Evolutionary conservation across 139 green algal genomes (phyloP), one percentile per base, ranked within the genome.

Genomic region (Coccomyxa sp.): DNA sequence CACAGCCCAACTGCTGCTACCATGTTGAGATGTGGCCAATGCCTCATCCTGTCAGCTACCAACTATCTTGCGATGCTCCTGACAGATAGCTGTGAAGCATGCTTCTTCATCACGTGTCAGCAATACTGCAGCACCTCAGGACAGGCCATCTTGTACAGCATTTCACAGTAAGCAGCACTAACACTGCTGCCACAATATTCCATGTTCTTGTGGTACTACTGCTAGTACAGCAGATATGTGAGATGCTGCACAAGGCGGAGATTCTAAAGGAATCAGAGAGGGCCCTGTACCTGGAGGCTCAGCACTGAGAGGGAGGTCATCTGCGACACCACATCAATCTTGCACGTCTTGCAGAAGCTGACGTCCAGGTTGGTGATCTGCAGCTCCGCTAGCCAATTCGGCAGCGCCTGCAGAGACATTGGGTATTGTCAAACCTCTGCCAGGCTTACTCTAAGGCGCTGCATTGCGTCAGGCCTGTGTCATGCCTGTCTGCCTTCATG

Each of bases 251-350:
- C 44, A 58, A 14, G 12, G 14, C 12, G 44, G 44, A 64, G 18
- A 64, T 64, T 18, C 50, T 27, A 10, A 58, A 58, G 14, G 8
- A 41, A 40, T 40, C 70, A 40, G 7, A 7, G 18, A 75, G 37
- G 31, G 70, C 4, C 1, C 16, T 75, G 36, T 69, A 86, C 87
- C 84, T 89, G 86, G 37, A 89, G 79, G 5, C 81, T 81, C 38
- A 92, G 84, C 73, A 81, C 84, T 0, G 84, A 34, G 27, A 91
- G 81, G 82, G 78, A 68, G 14, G 83, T 88, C 39, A 88, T 37
- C 12, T 29, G 16, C 6, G 82, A 37, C 14, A 91, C 22, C 9
- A 40, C 55, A 34, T 6, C 22, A 31, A 90, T 68, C 70, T 85
- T 76, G 29, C 86, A 64, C 27, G 68, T 64, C 8, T 16, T 33